Conservation (phyloP, 257 asterid species). For the Leptodermis oblonga region DNA sequence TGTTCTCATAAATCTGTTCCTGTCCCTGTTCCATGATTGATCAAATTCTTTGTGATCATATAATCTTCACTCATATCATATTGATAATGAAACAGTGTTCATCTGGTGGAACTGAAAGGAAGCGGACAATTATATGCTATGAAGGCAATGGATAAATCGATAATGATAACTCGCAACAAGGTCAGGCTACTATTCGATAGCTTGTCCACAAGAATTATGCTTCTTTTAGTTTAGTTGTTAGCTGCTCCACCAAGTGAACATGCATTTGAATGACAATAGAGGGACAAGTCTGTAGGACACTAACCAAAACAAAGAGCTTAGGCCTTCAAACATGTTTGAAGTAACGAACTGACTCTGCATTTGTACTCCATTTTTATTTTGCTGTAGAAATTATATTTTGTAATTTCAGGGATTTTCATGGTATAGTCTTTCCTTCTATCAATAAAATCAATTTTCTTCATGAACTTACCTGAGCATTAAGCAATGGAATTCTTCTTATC, state of each 20-base stretch:
- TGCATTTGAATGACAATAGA: neutral
- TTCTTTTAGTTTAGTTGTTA: neutral
- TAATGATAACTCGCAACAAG: slow-evolving; percentile 95
- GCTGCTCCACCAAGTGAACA: neutral
- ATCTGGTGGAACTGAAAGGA: slow-evolving; percentile 89
- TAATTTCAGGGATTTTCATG: neutral
- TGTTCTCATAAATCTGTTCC: neutral
- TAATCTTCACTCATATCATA: slow-evolving; percentile 3
- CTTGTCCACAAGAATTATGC: neutral
- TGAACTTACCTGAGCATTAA: too few relatives aligned
- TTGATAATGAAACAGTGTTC: slow-evolving; percentile 62
- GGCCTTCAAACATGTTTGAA: neutral
- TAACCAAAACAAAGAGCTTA: neutral
- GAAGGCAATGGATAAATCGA: slow-evolving; percentile 98
- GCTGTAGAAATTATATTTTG: neutral
- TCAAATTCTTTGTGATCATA: neutral
- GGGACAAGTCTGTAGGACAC: neutral
- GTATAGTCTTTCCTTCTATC: neutral
- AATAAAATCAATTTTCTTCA: neutral
- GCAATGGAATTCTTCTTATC: too few relatives aligned
- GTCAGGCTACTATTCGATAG: slow-evolving; percentile 23
- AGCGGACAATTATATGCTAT: slow-evolving; percentile 76
- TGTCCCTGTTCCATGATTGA: neutral
- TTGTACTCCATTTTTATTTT: neutral
- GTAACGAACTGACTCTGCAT: neutral